Conservation (phyloP, 192 early-diverging fungal species). For the Backusella circina region DNA sequence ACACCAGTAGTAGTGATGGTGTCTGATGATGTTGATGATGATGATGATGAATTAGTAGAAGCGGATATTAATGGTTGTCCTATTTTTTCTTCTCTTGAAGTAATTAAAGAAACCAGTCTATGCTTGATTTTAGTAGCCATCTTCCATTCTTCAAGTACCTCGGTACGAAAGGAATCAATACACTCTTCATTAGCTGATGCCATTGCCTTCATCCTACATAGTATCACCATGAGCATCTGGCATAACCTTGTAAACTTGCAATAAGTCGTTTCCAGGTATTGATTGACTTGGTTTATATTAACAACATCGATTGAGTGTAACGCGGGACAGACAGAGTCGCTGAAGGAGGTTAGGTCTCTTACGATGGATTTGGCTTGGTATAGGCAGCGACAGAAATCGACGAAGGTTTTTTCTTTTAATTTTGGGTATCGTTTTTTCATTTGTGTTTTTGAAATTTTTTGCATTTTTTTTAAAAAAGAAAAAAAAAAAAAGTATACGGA, state of each 20-base stretch:
- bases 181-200: slow-evolving; percentile 8
- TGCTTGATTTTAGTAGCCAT: slow-evolving; percentile 17
- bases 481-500: no score
- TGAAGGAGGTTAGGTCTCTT: slow-evolving; percentile 14
- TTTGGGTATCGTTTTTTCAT: not conserved
- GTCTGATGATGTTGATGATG: not conserved
- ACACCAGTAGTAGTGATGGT: not conserved
- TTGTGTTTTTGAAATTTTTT: not conserved
- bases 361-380: slow-evolving; percentile 30
- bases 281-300: slow-evolving; percentile 9
- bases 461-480: not conserved
- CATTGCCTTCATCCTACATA: slow-evolving; percentile 12
- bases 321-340: slow-evolving; percentile 14
- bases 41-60: not conserved
- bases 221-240: slow-evolving; percentile 19
- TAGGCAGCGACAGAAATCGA: slow-evolving; percentile 24
- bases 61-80: not conserved
- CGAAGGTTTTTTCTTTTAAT: slow-evolving; percentile 12
- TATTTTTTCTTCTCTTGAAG: not conserved
- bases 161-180: slow-evolving; percentile 18
- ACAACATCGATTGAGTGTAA: not conserved
- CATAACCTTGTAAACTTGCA: slow-evolving; percentile 24
- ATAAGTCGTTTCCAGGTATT: slow-evolving; percentile 19
- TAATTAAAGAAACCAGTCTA: not conserved
- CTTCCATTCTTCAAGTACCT: slow-evolving; percentile 23